Evolutionary conservation across 163 green algal species (phyloP), one percentile per base, ranked within the genome.

Genomic region (Picocystis sp.): DNA sequence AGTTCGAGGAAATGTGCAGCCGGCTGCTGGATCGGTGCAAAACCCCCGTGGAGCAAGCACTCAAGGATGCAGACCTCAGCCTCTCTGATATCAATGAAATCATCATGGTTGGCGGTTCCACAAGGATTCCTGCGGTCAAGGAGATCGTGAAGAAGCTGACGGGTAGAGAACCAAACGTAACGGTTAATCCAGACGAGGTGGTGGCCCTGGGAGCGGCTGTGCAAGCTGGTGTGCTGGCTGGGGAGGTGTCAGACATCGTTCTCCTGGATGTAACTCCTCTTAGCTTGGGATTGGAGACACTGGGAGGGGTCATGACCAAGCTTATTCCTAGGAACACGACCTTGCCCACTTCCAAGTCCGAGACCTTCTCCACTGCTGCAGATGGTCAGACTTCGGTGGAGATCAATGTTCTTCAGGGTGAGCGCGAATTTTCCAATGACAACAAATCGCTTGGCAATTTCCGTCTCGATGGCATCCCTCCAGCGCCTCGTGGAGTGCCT

Each of bases 1-100:
- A 33, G 35, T 99, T 99, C 66, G 91, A 99, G 79, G 67, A 93
- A 69, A 74, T 99, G 51, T 93, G 81, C 74, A 78, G 60, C 15
- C 90, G 97, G 10, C 78, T 97, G 51, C 64, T 98, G 35, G 81
- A 92, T 55, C 75, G 90, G 53, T 95, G 86, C 9, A 81, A 86
- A 68, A 49, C 87, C 68, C 89, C 90, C 3, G 97, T 89, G 78
- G 53, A 70, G 22, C 73, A 81, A 66, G 89, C 78, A 73, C 79
- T 98, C 68, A 96, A 95, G 75, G 87, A 96, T 50, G 87, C 87
- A 75, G 59, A 82, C 15, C 15, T 45, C 22, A 73, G 77, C 65
- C 42, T 77, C 1, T 51, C 47, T 22, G 67, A 78, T 23, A 67
- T 77, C 44, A 53, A 46, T 12, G 67, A 77, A 44, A 65, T 77